Percentiles rank a stretch among this genome's conserved stretches.
phyloP scores from a whole-genome alignment of 148 eudicot genomes.

The Selenicereus undatus region DNA sequence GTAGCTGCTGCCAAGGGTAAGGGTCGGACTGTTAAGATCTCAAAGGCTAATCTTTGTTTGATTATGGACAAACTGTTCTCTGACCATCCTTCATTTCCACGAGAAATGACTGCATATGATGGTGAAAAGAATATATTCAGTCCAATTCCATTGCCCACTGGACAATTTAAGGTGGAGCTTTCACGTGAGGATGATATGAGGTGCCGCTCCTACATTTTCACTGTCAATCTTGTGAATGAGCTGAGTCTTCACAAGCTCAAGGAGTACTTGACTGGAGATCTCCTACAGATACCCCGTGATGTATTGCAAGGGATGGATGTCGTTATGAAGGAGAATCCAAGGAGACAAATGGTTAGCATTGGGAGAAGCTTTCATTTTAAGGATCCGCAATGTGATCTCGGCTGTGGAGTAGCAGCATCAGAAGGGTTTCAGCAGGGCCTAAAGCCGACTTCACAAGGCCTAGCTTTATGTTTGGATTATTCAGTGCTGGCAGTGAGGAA shows the following conservation, averaged over 20 bases:
- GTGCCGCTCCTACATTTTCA: conserved; percentile 33
- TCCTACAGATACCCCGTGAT: conserved; percentile 50
- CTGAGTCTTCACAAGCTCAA: conserved; percentile 48
- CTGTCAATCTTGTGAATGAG: conserved; percentile 40
- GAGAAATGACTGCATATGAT: conserved; percentile 52
- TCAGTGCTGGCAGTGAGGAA: conserved; percentile 56
- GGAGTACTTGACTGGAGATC: conserved; percentile 38
- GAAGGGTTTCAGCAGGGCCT: conserved; percentile 53
- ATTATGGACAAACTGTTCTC: conserved; percentile 46
- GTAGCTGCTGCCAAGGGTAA: conserved; percentile 19
- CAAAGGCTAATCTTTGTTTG: conserved; percentile 35
- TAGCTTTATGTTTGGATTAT: conserved; percentile 60
- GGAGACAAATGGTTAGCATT: conserved; percentile 36
- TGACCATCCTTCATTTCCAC: conserved; percentile 36
- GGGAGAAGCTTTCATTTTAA: conserved; percentile 46
- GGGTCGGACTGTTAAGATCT: conserved; percentile 31
- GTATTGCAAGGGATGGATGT: conserved; percentile 65
- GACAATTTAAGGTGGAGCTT: conserved; percentile 40
- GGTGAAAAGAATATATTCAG: conserved; percentile 74
- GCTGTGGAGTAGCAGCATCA: conserved; percentile 42
- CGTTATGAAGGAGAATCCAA: conserved; percentile 71
- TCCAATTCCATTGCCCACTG: conserved; percentile 41
- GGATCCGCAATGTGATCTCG: conserved; percentile 23
- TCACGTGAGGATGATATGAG: conserved; percentile 41
- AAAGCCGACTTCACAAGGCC: conserved; percentile 58